Evolutionary conservation across 2,329 filamentous ascomycete species (phyloP), one percentile per base, ranked within the genome.

Genomic region (Lasiodiplodia theobromae): DNA sequence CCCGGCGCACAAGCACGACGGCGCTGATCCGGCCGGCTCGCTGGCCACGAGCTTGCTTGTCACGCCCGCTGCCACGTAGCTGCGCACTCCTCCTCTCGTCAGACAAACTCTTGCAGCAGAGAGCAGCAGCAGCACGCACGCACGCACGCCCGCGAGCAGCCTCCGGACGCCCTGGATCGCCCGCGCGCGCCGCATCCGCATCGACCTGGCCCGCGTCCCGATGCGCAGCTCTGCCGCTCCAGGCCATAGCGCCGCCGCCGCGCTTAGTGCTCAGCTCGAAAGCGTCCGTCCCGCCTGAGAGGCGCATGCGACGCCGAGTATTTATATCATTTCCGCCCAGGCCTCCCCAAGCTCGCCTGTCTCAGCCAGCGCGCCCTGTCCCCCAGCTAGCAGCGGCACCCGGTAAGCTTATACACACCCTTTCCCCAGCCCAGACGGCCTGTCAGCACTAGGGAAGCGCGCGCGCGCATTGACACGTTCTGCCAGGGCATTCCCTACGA

Each of bases 381-480:
- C 25, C 28, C 25, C 60, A 34, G 25, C 58, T 51, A 63, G 58
- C 58, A 51, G 40, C 58, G 44, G 44, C 49, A 38, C 25, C 49
- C n/a, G 66, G 66, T 68, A 68, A 68, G 66, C 66, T 68, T 68
- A 68, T 68, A 68, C 66, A 52, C 25, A 60, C 56, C 25, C 52
- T 34, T 23, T 25, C 65, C 66, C 47, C 47, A 34, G 47, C 40
- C 56, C 65, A 51, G 51, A 47, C 28, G 51, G 51, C 49, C 31
- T 25, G 56, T 68, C 66, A 68, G 66, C 66, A 62, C 66, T 68
- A 68, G 57, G 56, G 47, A 53, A 68, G 34, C 37, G 60, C 40
- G 66, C 34, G 56, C 66, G 66, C 62, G 66, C 66, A 68, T 68
- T 68, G 66, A 68, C 66, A 62, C 66, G 23, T 53, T 68, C 57